These are phyloP conservation scores for Lepidium didymum DNA, from an alignment of 345 rosid species.

Conservation along the genomic window DNA sequence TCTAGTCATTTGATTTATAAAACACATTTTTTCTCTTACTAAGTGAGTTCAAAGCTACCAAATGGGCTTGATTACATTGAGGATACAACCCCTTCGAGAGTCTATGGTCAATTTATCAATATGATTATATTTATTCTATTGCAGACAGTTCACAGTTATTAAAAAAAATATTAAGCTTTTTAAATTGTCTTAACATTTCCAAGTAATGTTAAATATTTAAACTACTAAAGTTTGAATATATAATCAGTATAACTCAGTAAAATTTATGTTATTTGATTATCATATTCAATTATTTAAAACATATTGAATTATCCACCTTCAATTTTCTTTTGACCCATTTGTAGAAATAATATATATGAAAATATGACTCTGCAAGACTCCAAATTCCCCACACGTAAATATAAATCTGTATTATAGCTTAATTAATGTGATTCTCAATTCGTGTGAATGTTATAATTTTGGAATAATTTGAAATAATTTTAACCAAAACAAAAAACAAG, in stretches of 20 bases:
- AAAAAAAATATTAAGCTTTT: no score
- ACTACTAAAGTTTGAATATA: background rate
- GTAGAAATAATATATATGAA: background rate
- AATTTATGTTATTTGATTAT: background rate
- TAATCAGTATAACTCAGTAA: background rate
- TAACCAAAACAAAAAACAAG: no score
- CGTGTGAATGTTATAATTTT: background rate
- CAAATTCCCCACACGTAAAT: background rate
- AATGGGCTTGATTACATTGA: no score
- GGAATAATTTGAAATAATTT: background rate
- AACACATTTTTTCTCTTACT: no score
- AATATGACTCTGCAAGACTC: background rate
- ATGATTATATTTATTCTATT: no score
- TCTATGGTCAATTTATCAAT: no score
- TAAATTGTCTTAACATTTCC: background rate
- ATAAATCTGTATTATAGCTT: no score
- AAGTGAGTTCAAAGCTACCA: no score
- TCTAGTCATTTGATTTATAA: no score
- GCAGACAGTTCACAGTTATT: no score
- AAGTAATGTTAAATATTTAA: background rate
- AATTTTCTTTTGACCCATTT: background rate
- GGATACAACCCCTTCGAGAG: no score
- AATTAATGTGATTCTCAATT: background rate
- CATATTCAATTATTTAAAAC: background rate
- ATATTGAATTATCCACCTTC: background rate